A percentile compares a stretch with the other conserved stretches of the same genome.
These are phyloP conservation scores for Fomitiporia mediterranea DNA, from an alignment of 1,284 basidiomycete species.

Conservation along the genomic window DNA sequence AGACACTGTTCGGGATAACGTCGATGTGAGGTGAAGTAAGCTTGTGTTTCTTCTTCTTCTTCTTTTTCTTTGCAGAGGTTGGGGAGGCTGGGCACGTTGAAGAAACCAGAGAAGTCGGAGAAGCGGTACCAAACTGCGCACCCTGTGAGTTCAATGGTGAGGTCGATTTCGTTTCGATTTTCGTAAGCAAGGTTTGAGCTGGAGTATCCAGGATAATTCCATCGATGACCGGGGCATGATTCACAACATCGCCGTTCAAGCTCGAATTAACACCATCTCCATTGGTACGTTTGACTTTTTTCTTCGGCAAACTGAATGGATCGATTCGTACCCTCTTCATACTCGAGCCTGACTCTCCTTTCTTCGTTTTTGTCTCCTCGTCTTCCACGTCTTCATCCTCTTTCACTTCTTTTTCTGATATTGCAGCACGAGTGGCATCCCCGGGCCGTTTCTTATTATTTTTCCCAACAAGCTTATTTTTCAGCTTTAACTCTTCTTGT, in stretches of 20 bases:
- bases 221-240: not conserved
- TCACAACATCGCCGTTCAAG: too few species aligned
- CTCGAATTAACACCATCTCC: too few species aligned
- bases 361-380: conserved; percentile 21
- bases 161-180: too few species aligned
- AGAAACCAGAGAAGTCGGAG: too few species aligned
- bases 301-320: conserved; percentile 15
- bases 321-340: conserved; percentile 12
- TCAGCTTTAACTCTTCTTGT: conserved; percentile 49
- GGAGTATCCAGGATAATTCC: not conserved
- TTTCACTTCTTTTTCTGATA: not conserved
- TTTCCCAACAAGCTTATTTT: conserved; percentile 48
- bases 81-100: not conserved
- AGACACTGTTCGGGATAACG: too few species aligned
- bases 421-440: conserved; percentile 22
- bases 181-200: too few species aligned
- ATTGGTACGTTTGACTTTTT: conserved; percentile 14
- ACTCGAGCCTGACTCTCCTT: conserved; percentile 15
- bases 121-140: too few species aligned
- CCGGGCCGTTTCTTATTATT: conserved; percentile 41
- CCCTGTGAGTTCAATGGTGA: too few species aligned
- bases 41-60: conserved; percentile 28
- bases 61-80: conserved; percentile 22
- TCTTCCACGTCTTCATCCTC: conserved; percentile 36
- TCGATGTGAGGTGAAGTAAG: too few species aligned